A percentile compares a stretch with the other conserved stretches of the same genome.
These are phyloP conservation scores for Angophora floribunda DNA, from an alignment of 345 rosid genomes.

Conservation along the genomic window DNA sequence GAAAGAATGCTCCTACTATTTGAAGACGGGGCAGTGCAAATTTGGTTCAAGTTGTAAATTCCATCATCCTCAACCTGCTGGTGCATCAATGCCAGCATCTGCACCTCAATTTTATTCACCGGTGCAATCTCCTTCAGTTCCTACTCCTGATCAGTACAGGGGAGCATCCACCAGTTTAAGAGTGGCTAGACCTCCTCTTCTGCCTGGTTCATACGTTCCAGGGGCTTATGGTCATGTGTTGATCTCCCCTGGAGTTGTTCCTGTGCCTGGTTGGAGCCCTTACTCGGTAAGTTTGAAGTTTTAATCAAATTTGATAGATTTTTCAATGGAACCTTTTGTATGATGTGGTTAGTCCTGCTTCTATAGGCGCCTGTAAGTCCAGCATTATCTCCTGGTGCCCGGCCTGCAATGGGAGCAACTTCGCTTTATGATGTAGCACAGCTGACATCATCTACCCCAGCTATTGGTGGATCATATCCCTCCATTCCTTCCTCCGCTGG, in stretches of 20 bases:
- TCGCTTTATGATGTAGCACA: constrained; percentile 49
- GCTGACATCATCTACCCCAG: constrained; percentile 55
- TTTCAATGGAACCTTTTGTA: constrained; percentile 20
- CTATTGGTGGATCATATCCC: constrained; percentile 47
- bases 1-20: constrained; percentile 79
- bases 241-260: constrained; percentile 63
- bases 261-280: constrained; percentile 60
- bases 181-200: constrained; percentile 65
- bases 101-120: constrained; percentile 51
- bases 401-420: constrained; percentile 42
- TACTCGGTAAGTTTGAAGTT: constrained; percentile 45
- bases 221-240: constrained; percentile 69
- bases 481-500: constrained; percentile 22
- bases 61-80: constrained; percentile 74
- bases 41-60: constrained; percentile 80
- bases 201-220: constrained; percentile 64
- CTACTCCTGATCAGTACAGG: constrained; percentile 70
- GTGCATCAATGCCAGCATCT: constrained; percentile 36
- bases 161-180: constrained; percentile 60
- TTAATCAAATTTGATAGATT: background rate
- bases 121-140: constrained; percentile 48
- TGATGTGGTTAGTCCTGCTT: constrained; percentile 28
- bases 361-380: constrained; percentile 53
- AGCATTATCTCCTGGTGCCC: constrained; percentile 46
- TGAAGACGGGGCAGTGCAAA: constrained; percentile 89